These are phyloP conservation scores for Epichloe brachyelytri DNA, from an alignment of 2,329 filamentous ascomycete genomes.

Conservation along the genomic window DNA sequence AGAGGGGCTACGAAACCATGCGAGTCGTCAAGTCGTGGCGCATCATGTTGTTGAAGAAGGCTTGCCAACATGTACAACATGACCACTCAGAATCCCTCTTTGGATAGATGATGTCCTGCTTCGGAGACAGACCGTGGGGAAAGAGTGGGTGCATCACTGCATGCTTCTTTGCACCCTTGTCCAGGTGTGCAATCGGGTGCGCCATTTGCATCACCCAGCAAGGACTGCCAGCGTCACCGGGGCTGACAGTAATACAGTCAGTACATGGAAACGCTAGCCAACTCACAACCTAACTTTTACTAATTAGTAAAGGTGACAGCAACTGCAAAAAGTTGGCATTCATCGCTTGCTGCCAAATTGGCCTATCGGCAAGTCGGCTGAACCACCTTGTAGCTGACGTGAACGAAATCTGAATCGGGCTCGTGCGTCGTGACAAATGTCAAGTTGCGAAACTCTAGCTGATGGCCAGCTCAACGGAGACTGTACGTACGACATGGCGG, in stretches of 20 bases:
- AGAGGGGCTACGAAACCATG: background rate
- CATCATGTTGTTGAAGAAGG: background rate
- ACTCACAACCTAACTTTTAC: background rate
- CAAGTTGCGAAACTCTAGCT: too few species aligned
- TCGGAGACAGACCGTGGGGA: constrained; percentile 1
- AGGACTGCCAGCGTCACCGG: background rate
- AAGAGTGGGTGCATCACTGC: background rate
- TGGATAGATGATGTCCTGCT: constrained; percentile 4
- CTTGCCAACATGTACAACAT: background rate
- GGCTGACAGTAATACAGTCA: background rate
- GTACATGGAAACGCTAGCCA: background rate
- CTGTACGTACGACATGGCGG: too few species aligned
- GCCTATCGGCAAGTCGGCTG: too few species aligned
- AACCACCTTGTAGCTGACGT: too few species aligned
- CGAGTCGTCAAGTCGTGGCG: background rate
- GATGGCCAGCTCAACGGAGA: too few species aligned
- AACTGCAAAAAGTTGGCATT: too few species aligned
- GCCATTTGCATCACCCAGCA: background rate
- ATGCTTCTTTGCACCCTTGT: background rate
- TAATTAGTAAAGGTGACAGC: too few species aligned
- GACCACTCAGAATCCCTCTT: background rate
- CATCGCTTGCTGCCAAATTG: too few species aligned
- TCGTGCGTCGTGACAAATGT: too few species aligned
- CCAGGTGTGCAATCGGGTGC: background rate
- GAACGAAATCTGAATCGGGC: too few species aligned